Base-by-base conservation (phyloP, 495 filamentous ascomycete species). In the Acidiella bohemica region DNA sequence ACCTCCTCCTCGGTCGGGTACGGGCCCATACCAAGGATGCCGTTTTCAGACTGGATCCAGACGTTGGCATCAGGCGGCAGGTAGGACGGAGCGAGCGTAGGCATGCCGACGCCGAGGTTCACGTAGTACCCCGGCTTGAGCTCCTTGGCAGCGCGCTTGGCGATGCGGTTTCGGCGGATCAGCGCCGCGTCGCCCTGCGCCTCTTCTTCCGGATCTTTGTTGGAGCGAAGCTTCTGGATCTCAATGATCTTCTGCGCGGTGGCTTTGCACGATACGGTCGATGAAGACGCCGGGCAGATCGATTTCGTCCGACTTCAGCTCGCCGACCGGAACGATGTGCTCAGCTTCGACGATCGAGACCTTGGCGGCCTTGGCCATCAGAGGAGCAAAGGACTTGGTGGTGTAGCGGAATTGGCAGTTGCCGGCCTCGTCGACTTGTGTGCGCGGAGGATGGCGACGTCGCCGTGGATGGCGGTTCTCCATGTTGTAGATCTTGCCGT, bases 261-360 rank as follows among this genome's bases (percentile, higher is more conserved):
- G 4, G 70, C 64, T 33, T n/a, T 67, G 73, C 4, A 80, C 71
- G 32, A 80, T 73, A 28, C 74, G 65, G 52, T 78, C 68, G 39
- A 78, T 66, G 53, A 66, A 80, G 43, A 80, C 75, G 5, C 75
- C 75, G 2, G 72, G 73, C 11, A 80, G 63, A 47, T 78, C 64
- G 4, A 78, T 67, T 10, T 66, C 62, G 36, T 69, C 64, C 4
- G 74, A 70, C 34, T 68, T 65, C 19, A 80, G 71, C 28, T 67
- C 63, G 20, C 75, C 74, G 0, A 70, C 52, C 8, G 68, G 67
- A 20, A 80, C 75, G 47, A 80, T 77, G 44, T 80, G 58, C 52
- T 80, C 75, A n/a, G 75, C 75, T 49, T 80, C 75, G 4, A 80
- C 75, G 33, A 80, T 77, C 37, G 73, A 66, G 16, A 76, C 49